Conservation (phyloP, 1,139 yeast genomes). For the Zygoascus meyerae region DNA sequence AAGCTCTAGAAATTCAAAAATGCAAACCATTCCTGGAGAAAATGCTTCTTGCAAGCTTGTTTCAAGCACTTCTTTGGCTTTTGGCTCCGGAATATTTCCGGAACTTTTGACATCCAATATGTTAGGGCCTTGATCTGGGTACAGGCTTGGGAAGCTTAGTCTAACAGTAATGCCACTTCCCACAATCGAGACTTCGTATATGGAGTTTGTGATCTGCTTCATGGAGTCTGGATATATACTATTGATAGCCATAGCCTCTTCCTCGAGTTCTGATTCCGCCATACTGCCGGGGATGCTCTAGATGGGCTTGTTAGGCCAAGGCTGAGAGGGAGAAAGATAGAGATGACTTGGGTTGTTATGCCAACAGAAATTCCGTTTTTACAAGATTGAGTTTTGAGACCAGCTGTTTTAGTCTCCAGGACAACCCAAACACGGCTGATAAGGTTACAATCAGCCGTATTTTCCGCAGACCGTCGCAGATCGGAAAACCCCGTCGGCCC, state of each 20-base stretch:
- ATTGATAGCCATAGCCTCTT: slow-evolving; percentile 76
- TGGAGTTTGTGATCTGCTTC: slow-evolving; percentile 36
- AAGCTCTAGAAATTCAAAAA: slow-evolving; percentile 72
- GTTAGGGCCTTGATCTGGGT: slow-evolving; percentile 60
- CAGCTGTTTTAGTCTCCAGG: too few species aligned
- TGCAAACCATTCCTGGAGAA: slow-evolving; percentile 59
- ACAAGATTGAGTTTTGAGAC: too few species aligned
- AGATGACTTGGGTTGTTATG: too few species aligned
- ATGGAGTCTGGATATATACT: slow-evolving; percentile 78
- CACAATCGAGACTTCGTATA: slow-evolving; percentile 56
- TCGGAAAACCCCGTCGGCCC: too few species aligned
- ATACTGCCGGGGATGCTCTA: too few species aligned
- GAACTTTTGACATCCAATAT: slow-evolving; percentile 36
- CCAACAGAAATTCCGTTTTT: too few species aligned
- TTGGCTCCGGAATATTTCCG: slow-evolving; percentile 37
- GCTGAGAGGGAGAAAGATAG: too few species aligned
- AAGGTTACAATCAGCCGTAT: too few species aligned
- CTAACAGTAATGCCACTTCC: slow-evolving; percentile 54
- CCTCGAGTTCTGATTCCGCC: slow-evolving; percentile 44
- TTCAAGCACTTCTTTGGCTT: slow-evolving; percentile 37
- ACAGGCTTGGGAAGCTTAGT: slow-evolving; percentile 60
- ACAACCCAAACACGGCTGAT: too few species aligned
- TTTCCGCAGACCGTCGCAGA: too few species aligned
- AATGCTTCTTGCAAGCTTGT: slow-evolving; percentile 48
- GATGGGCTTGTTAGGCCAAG: too few species aligned